phyloP scores from a whole-genome alignment of 2,329 filamentous ascomycete species.

The Knoxdaviesia capensis region DNA sequence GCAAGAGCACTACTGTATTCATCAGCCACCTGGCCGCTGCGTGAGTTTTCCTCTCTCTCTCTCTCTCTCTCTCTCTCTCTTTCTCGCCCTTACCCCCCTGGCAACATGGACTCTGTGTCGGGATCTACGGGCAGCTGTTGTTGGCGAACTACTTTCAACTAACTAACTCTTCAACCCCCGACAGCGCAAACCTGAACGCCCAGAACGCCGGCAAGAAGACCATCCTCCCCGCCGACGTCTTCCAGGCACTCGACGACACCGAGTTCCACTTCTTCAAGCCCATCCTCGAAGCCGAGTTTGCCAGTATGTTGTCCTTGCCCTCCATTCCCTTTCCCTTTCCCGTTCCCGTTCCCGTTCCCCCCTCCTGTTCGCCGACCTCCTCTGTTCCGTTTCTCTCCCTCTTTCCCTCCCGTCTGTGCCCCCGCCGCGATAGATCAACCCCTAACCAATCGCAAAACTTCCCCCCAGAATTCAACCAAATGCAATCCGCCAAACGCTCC shows the following conservation, averaged over 20 bases:
- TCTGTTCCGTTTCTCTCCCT: not conserved
- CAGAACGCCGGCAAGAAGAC: conserved; percentile 52
- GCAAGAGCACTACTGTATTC: conserved; percentile 67
- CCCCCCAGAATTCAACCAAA: conserved; percentile 45
- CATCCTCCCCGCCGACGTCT: conserved; percentile 54
- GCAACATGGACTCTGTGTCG: too few relatives aligned
- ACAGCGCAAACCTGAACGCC: conserved; percentile 55
- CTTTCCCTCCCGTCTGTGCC: not conserved
- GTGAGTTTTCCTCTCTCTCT: conserved; percentile 30
- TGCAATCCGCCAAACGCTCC: conserved; percentile 55
- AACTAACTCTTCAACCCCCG: not conserved
- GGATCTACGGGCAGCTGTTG: not conserved
- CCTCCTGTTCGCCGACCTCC: not conserved
- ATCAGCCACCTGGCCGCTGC: conserved; percentile 59
- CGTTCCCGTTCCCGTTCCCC: not conserved
- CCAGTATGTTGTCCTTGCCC: conserved; percentile 29
- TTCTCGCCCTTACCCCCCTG: conserved; percentile 1
- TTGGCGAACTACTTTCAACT: not conserved
- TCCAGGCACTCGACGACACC: conserved; percentile 55
- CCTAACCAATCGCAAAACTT: conserved; percentile 2
- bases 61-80: not conserved
- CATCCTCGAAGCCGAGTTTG: conserved; percentile 54
- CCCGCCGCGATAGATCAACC: too few relatives aligned
- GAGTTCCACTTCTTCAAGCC: conserved; percentile 55
- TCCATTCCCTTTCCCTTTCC: not conserved